These are phyloP conservation scores for Fusarium miscanthi DNA, from an alignment of 2,329 filamentous ascomycete species.

Conservation along the genomic window DNA sequence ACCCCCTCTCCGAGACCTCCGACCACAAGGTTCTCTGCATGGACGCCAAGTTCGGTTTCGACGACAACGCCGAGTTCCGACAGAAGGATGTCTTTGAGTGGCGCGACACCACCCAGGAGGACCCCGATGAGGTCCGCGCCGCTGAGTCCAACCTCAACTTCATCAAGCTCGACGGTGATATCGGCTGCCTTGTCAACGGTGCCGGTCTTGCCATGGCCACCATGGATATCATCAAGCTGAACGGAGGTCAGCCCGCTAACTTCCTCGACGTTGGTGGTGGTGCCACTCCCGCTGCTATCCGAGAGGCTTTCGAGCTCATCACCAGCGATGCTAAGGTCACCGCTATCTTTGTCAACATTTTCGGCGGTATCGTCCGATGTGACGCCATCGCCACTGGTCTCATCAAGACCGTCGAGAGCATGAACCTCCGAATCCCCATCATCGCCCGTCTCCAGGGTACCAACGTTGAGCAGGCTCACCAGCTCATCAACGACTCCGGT, in stretches of 20 bases:
- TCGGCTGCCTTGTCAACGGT: constrained; percentile 98
- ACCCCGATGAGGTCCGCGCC: constrained; percentile 96
- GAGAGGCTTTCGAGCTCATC: constrained; percentile 98
- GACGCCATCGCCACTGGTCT: constrained; percentile 97
- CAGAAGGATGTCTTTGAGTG: constrained; percentile 96
- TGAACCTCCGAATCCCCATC: constrained; percentile 97
- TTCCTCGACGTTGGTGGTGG: constrained; percentile 99
- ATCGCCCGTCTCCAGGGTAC: constrained; percentile 97
- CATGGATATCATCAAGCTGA: constrained; percentile 99
- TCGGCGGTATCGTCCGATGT: constrained; percentile 97
- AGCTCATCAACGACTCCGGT: constrained; percentile 94
- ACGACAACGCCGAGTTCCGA: constrained; percentile 98
- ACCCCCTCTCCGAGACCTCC: constrained; percentile 96
- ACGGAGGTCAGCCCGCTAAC: constrained; percentile 95
- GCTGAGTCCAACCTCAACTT: constrained; percentile 97
- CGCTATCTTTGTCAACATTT: constrained; percentile 99
- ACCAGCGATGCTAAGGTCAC: constrained; percentile 98
- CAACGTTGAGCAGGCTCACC: constrained; percentile 95
- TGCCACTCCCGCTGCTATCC: constrained; percentile 95
- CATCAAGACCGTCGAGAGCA: constrained; percentile 91
- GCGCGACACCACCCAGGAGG: constrained; percentile 96
- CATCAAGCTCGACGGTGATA: constrained; percentile 99
- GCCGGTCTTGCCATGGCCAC: constrained; percentile 99
- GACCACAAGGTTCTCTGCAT: constrained; percentile 99
- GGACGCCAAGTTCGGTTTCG: constrained; percentile 99